Conservation (phyloP, 176 grass and related monocot genomes). For the Juncus effusus region DNA sequence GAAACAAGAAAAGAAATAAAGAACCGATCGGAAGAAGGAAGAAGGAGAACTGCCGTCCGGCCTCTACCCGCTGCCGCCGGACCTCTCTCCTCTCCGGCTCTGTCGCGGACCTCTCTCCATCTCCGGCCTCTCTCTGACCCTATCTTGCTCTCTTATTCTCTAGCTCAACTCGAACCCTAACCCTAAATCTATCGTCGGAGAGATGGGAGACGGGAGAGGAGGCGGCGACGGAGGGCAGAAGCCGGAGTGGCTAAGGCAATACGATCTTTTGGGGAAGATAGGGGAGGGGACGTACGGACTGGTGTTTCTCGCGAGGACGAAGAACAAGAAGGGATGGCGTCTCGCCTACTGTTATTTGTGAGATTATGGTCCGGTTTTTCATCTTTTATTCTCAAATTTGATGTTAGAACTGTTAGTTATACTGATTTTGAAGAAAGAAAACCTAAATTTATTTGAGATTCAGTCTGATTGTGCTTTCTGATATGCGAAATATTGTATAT, state of each 20-base stretch:
- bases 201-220: conserved; percentile 76
- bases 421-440: conserved; percentile 4
- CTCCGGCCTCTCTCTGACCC: no score
- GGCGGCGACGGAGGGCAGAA: conserved; percentile 38
- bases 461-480: no score
- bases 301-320: conserved; percentile 85
- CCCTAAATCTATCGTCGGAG: not conserved
- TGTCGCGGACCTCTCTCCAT: no score
- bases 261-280: conserved; percentile 95
- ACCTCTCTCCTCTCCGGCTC: no score
- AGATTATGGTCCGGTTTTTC: conserved; percentile 75
- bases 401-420: not conserved
- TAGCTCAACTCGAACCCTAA: no score
- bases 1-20: conserved; percentile 11
- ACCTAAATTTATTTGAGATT: no score
- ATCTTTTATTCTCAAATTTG: not conserved
- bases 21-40: not conserved
- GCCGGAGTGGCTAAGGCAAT: conserved; percentile 91
- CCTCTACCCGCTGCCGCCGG: no score
- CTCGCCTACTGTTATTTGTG: conserved; percentile 86
- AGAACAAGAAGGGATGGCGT: conserved; percentile 55
- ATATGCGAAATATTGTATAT: no score
- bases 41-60: not conserved
- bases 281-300: conserved; percentile 97
- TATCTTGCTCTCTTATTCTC: no score